Percentiles rank a stretch among this genome's conserved stretches.
Conservation (phyloP, 495 filamentous ascomycete genomes). For the Penicillium manginii region DNA sequence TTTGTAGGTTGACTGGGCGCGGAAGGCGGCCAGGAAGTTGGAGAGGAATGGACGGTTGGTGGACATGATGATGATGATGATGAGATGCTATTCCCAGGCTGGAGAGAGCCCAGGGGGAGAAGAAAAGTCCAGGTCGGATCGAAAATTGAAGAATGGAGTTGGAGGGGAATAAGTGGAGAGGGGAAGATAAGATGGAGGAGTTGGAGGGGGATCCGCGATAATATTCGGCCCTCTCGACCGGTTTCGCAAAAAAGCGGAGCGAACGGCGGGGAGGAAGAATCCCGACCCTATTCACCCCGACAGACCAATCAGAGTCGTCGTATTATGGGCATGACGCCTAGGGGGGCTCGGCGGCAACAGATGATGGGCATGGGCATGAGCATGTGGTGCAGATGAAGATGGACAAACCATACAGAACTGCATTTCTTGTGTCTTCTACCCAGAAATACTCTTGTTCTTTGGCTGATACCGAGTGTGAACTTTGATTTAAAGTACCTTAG, state of each 20-base stretch:
- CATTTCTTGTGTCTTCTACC: no score
- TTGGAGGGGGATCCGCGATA: neutral
- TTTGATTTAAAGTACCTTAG: no score
- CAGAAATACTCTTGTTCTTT: no score
- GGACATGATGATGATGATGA: slow-evolving; percentile 36
- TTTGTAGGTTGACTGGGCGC: slow-evolving; percentile 60
- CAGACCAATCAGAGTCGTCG: slow-evolving; percentile 26
- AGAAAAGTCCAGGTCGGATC: neutral
- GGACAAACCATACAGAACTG: no score
- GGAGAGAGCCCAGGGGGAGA: slow-evolving; percentile 1
- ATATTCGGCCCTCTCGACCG: slow-evolving; percentile 12
- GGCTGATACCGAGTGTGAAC: no score
- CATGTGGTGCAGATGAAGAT: no score
- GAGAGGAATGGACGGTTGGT: slow-evolving; percentile 84
- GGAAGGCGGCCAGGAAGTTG: slow-evolving; percentile 85
- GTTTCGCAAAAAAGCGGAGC: slow-evolving; percentile 13
- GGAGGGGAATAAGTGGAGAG: slow-evolving; percentile 2
- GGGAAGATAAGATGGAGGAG: neutral
- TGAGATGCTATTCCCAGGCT: neutral
- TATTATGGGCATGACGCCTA: slow-evolving; percentile 33
- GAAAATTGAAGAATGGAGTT: slow-evolving; percentile 1
- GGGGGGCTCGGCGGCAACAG: slow-evolving; percentile 8
- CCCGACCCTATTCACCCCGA: slow-evolving; percentile 22
- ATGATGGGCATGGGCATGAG: no score
- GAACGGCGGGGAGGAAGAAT: slow-evolving; percentile 17